Evolutionary conservation across 2,329 filamentous ascomycete species (phyloP).

Genomic region (Calonectria pseudoreteaudii): DNA sequence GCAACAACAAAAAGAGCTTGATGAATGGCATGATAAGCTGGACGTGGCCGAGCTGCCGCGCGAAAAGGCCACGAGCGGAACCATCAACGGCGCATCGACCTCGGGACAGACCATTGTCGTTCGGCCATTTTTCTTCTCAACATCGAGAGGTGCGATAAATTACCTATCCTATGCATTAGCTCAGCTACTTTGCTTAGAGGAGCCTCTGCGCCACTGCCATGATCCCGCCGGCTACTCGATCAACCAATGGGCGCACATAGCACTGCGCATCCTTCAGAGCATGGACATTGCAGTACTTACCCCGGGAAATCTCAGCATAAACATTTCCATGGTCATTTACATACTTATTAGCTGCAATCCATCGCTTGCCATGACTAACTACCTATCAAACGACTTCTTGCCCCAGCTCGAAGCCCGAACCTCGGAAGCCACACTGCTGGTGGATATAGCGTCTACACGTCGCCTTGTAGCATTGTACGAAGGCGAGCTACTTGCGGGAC

Average conservation of each 20-base stretch:
- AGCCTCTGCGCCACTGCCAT: not conserved
- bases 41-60: not conserved
- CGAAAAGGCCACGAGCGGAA: not conserved
- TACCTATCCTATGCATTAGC: not conserved
- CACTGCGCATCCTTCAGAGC: not conserved
- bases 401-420: not conserved
- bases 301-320: not conserved
- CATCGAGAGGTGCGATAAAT: not conserved
- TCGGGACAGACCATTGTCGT: not conserved
- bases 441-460: not conserved
- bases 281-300: not conserved
- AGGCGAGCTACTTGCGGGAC: not conserved
- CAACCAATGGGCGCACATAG: not conserved
- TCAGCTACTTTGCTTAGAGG: not conserved
- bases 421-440: not conserved
- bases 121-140: not conserved
- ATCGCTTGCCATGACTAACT: not conserved
- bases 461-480: not conserved
- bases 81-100: not conserved
- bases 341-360: not conserved
- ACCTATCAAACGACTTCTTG: not conserved
- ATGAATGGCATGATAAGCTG: not conserved
- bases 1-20: slow-evolving; percentile 3
- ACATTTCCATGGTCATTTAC: not conserved
- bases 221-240: not conserved